Evolutionary conservation across 176 grass and related monocot genomes (phyloP).

Genomic region (Carex pumila): DNA sequence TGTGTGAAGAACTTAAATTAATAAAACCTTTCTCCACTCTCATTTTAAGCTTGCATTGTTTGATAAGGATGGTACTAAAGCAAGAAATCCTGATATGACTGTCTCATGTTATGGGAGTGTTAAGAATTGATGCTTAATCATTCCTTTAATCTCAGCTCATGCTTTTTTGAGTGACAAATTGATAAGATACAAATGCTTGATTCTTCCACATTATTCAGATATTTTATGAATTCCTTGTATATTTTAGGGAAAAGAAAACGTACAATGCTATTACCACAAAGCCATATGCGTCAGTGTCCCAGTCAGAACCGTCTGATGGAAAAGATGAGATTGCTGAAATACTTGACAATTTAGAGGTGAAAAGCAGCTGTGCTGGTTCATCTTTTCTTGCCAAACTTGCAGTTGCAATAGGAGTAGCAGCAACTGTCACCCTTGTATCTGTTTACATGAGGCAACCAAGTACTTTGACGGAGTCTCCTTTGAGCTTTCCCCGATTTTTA

Average conservation of each 20-base stretch:
- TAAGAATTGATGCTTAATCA: not conserved
- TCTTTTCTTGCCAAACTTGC: constrained; percentile 58
- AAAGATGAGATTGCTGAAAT: constrained; percentile 37
- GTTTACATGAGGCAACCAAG: constrained; percentile 30
- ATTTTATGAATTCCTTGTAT: not conserved
- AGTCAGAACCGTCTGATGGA: constrained; percentile 30
- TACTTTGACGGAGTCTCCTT: constrained; percentile 34
- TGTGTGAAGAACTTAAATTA: not conserved
- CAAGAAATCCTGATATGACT: not conserved
- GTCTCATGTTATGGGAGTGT: not conserved
- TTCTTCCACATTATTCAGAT: not conserved
- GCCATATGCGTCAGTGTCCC: constrained; percentile 16
- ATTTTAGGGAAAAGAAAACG: not conserved
- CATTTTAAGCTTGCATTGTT: not conserved
- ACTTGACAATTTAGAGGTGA: constrained; percentile 31
- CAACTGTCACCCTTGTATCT: constrained; percentile 40
- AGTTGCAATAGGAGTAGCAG: constrained; percentile 49
- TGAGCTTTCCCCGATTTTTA: constrained; percentile 52
- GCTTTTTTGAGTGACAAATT: not conserved
- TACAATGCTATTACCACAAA: not conserved
- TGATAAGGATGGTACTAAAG: not conserved
- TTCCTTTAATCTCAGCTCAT: not conserved
- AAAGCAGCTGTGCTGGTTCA: constrained; percentile 18
- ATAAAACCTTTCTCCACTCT: not conserved
- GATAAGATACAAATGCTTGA: not conserved